Conservation (phyloP, 1,284 basidiomycete species). For the Salmacisia buchloeana region DNA sequence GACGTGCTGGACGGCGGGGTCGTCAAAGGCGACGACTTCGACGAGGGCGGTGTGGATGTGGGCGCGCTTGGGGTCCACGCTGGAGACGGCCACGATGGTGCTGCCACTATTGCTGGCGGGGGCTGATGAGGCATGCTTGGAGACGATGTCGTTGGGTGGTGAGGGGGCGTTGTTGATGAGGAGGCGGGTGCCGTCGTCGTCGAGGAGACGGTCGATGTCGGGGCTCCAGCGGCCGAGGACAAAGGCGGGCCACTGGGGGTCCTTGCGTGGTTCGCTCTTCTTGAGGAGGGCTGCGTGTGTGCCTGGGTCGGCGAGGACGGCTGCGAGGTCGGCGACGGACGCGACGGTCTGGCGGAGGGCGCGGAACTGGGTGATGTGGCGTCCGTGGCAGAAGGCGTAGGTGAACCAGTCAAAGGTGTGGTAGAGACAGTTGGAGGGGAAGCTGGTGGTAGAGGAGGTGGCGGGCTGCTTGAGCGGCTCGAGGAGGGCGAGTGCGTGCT, state of each 20-base stretch:
- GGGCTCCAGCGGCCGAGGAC: slow-evolving; percentile 25
- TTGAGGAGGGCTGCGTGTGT: slow-evolving; percentile 19
- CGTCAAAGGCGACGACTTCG: slow-evolving; percentile 37
- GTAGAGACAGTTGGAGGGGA: slow-evolving; percentile 25
- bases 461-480: slow-evolving; percentile 27
- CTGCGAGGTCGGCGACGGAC: slow-evolving; percentile 5
- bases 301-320: slow-evolving; percentile 18
- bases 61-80: not conserved
- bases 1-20: slow-evolving; percentile 7
- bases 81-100: not conserved
- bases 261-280: slow-evolving; percentile 17
- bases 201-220: slow-evolving; percentile 22
- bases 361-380: slow-evolving; percentile 32
- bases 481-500: slow-evolving; percentile 21
- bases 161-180: not conserved
- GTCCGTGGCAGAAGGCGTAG: slow-evolving; percentile 41
- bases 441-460: not conserved
- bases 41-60: slow-evolving; percentile 31
- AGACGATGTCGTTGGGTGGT: slow-evolving; percentile 10
- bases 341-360: slow-evolving; percentile 16
- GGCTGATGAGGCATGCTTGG: not conserved
- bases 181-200: slow-evolving; percentile 9
- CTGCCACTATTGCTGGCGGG: not conserved
- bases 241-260: slow-evolving; percentile 24
- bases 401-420: slow-evolving; percentile 44